Percentiles rank a stretch among this genome's conserved stretches.
Evolutionary conservation across 2,329 filamentous ascomycete genomes (phyloP).

Genomic region (Claviceps fusiformis): DNA sequence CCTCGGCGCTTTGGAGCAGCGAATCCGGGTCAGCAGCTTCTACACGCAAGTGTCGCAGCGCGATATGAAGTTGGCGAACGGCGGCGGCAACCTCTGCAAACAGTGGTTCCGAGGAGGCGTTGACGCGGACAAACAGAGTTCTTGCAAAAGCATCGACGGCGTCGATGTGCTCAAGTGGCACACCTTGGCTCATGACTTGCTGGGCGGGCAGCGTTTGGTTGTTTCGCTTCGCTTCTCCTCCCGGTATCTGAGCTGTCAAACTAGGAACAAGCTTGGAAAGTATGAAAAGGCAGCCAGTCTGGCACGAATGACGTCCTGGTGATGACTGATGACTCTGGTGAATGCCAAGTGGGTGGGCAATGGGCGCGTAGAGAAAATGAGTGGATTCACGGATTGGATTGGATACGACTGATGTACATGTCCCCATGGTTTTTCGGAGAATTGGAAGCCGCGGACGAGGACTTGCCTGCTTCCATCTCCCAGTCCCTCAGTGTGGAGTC

Average conservation of each 20-base stretch:
- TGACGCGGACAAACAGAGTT: constrained; percentile 40
- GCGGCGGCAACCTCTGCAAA: constrained; percentile 37
- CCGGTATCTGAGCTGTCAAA: neutral
- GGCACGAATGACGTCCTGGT: too few species aligned
- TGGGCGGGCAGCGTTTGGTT: neutral
- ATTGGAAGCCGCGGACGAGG: too few species aligned
- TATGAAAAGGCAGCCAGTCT: neutral
- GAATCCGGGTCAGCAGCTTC: constrained; percentile 45
- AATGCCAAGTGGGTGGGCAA: too few species aligned
- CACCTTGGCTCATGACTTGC: constrained; percentile 19
- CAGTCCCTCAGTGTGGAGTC: too few species aligned
- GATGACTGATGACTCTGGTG: too few species aligned
- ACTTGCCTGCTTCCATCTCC: too few species aligned
- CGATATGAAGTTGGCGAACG: constrained; percentile 39
- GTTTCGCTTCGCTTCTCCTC: neutral
- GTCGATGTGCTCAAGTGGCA: constrained; percentile 34
- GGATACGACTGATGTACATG: too few species aligned
- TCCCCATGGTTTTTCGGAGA: too few species aligned
- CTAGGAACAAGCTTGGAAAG: neutral
- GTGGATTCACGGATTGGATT: too few species aligned
- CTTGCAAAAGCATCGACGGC: constrained; percentile 41
- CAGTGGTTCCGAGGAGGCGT: constrained; percentile 27
- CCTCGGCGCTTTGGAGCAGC: constrained; percentile 31
- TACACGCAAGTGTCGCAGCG: constrained; percentile 42
- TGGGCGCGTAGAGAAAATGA: too few species aligned